Conservation (phyloP, 805 yeast genomes). For the Candida suzukii region DNA sequence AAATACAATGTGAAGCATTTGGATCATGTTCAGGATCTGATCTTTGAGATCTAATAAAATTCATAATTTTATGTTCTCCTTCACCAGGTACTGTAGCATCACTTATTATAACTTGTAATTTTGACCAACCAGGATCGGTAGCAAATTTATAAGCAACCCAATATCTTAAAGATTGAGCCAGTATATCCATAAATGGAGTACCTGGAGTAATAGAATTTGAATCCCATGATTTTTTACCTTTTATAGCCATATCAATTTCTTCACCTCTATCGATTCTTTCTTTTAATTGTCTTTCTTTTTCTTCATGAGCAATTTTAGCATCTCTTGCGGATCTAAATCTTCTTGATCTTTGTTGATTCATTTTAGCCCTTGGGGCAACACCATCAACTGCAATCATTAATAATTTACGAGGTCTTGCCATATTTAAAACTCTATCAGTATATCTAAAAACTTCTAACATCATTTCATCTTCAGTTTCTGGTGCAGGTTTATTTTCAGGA, state of each 20-base stretch:
- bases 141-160: slow-evolving; percentile 90
- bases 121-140: slow-evolving; percentile 90
- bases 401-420: slow-evolving; percentile 93
- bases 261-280: slow-evolving; percentile 65
- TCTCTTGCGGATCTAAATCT: slow-evolving; percentile 84
- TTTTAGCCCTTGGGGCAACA: slow-evolving; percentile 97
- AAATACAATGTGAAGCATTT: slow-evolving; percentile 91
- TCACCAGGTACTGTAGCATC: slow-evolving; percentile 99
- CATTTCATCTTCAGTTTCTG: slow-evolving; percentile 96
- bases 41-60: slow-evolving; percentile 85
- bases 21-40: slow-evolving; percentile 83
- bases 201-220: slow-evolving; percentile 98
- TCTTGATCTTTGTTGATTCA: slow-evolving; percentile 96
- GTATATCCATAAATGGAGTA: slow-evolving; percentile 91
- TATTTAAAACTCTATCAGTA: slow-evolving; percentile 82
- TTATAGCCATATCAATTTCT: slow-evolving; percentile 65
- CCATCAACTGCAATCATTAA: slow-evolving; percentile 97
- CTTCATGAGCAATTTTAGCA: slow-evolving; percentile 72
- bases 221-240: slow-evolving; percentile 82
- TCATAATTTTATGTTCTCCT: slow-evolving; percentile 99
- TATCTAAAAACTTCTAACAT: slow-evolving; percentile 86
- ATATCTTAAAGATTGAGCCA: slow-evolving; percentile 76
- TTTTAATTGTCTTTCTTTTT: slow-evolving; percentile 50
- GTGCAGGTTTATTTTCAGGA: slow-evolving; percentile 94
- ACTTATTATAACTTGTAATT: slow-evolving; percentile 80